Evolutionary conservation across 2,329 filamentous ascomycete genomes (phyloP).

Genomic region (Sclerotiophoma versabilis): DNA sequence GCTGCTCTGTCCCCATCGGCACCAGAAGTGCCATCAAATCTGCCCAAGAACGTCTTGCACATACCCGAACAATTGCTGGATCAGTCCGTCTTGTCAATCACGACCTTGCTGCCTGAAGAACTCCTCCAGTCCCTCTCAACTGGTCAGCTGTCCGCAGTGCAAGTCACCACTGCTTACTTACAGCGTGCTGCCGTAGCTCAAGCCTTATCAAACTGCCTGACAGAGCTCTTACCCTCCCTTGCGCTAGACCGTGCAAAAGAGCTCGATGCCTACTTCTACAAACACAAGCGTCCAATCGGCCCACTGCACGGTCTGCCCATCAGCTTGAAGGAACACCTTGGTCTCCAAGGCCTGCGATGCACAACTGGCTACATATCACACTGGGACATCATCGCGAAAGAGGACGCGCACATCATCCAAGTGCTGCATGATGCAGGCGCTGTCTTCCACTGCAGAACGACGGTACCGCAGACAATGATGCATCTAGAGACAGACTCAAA

Average conservation of each 20-base stretch:
- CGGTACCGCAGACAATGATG: conserved; percentile 62
- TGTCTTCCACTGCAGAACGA: conserved; percentile 62
- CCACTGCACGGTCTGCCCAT: conserved; percentile 62
- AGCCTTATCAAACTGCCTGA: conserved; percentile 33
- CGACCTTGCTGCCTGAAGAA: conserved; percentile 28
- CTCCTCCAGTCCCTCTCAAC: conserved; percentile 24
- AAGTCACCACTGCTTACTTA: conserved; percentile 37
- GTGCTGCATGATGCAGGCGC: conserved; percentile 59
- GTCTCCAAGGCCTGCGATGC: conserved; percentile 57
- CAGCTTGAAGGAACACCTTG: conserved; percentile 60
- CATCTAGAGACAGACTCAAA: conserved; percentile 61
- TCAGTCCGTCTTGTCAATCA: conserved; percentile 24
- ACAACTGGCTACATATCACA: conserved; percentile 60
- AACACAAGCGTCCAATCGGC: conserved; percentile 50
- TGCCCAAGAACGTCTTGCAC: conserved; percentile 30
- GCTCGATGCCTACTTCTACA: conserved; percentile 50
- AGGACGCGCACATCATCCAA: conserved; percentile 59
- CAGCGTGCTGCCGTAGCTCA: conserved; percentile 38
- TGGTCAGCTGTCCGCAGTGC: conserved; percentile 30
- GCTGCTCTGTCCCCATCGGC: conserved; percentile 22
- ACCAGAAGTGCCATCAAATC: conserved; percentile 27
- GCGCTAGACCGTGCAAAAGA: conserved; percentile 51
- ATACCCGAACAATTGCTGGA: conserved; percentile 29
- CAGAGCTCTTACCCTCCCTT: conserved; percentile 38
- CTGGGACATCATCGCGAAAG: conserved; percentile 54